A percentile compares a stretch with the other conserved stretches of the same genome.
These are phyloP conservation scores for Scenedesmus sp. DNA, from an alignment of 163 green algal species.

Conservation along the genomic window DNA sequence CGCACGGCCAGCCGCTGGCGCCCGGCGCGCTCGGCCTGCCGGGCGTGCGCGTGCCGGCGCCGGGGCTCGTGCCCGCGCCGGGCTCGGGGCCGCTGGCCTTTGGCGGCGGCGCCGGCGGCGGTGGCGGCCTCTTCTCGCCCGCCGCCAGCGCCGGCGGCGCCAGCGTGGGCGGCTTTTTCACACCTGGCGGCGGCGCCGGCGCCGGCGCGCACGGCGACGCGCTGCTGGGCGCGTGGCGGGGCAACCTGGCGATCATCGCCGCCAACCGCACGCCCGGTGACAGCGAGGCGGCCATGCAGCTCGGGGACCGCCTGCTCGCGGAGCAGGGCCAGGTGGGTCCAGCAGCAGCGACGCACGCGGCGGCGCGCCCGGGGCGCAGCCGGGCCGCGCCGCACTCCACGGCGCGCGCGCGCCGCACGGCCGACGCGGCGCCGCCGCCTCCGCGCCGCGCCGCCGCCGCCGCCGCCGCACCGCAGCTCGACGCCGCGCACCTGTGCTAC, in stretches of 20 bases:
- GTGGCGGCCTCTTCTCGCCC: not conserved
- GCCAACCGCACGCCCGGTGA: conserved; percentile 30
- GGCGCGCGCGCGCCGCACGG: too few relatives aligned
- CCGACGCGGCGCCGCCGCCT: too few relatives aligned
- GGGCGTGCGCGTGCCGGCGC: conserved; percentile 1
- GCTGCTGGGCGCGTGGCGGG: conserved; percentile 21
- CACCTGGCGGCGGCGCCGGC: too few relatives aligned
- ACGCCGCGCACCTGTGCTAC: conserved; percentile 47
- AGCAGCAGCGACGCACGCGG: too few relatives aligned
- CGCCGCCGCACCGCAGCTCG: conserved; percentile 2
- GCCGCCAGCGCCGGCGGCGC: not conserved
- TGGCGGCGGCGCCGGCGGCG: too few relatives aligned
- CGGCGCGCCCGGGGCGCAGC: too few relatives aligned
- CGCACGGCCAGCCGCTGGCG: not conserved
- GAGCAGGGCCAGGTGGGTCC: conserved; percentile 33
- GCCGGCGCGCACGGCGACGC: not conserved
- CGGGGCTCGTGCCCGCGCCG: not conserved
- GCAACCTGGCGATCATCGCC: conserved; percentile 43
- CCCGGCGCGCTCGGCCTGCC: conserved; percentile 18
- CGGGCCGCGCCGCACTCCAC: too few relatives aligned
- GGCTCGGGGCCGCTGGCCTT: not conserved
- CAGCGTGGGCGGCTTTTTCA: conserved; percentile 20
- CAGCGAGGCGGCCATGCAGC: conserved; percentile 20
- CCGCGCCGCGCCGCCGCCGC: too few relatives aligned
- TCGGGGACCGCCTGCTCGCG: conserved; percentile 33